Evolutionary conservation across 108 stramenopile genomes (phyloP), one percentile per base, ranked within the genome.

Genomic region (Cylindrotheca closterium): DNA sequence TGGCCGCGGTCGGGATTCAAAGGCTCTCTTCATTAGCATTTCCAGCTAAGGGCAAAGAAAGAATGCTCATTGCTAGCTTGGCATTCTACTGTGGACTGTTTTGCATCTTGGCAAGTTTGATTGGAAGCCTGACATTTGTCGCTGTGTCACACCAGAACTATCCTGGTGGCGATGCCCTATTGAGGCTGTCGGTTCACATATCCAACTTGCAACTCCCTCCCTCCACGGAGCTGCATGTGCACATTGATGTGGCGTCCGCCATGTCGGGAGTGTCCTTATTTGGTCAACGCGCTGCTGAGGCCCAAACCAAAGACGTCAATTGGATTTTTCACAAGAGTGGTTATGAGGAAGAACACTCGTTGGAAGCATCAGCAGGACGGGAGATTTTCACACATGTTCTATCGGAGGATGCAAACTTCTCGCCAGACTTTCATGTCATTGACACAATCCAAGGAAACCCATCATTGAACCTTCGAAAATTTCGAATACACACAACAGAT

Each of bases 251-350:
- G 19, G 84, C 87, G 30, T 71, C 91, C 18, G 89, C 91, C 51
- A 95, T 95, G 94, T 85, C 86, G 27, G 94, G 94, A 3, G 85
- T 95, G 37, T 88, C 89, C 7, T 67, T 92, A n/a, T 92, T 92
- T 79, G 93, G 88, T 7, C 91, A 94, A 70, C 72, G 84, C 25
- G 68, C 71, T 45, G 80, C 79, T 12, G 58, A 74, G 25, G 27
- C 54, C 30, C 42, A 51, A 4, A 10, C 51, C n/a, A 47, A 64
- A 5, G 63, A 51, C 2, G 62, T 71, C 15, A 27, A 62, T 10
- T 80, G 79, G 67, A 59, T 49, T 15, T 87, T 91, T 65, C 60
- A 63, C 31, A 95, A 95, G 69, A 78, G 73, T 52, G 94, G 93
- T 28, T 95, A 90, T 80, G 93, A 95, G 78, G 81, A 72, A 45